Evolutionary conservation across 129 eudicot genomes (phyloP), one percentile per base, ranked within the genome.

Genomic region (Chrysanthemum seticuspe): DNA sequence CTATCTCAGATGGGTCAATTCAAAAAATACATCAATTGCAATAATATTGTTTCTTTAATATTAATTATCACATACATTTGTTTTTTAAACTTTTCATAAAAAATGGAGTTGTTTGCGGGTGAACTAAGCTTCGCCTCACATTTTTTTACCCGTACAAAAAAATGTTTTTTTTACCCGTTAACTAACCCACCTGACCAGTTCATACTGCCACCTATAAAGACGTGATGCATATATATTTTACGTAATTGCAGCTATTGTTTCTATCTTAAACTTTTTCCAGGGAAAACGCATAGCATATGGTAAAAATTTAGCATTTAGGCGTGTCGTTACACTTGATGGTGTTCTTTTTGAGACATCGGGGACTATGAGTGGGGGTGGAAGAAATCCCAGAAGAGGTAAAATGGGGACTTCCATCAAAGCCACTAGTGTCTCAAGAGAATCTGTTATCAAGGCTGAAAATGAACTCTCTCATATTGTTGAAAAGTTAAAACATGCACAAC

Each of bases 351-450:
- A 90, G 81, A 88, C 79, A 76, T 86, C 99, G 19, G 99, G 99
- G 36, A 94, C 99, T 2, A 95, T 90, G 97, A 86, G 89, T 85
- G 99, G 99, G 68, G 99, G 99, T 34, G 99, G 97, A 54, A 76
- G 83, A 71, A 84, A 79, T 62, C 99, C 99, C 10, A 89, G 97
- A 54, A 97, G 99, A 10, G 99, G 99, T 47, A 95, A 88, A 66
- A 95, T 95, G 96, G 96, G 96, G 2, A 88, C 89, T 45, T 86
- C 96, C 56, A 86, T 90, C 44, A 87, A 87, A 80, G 89, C 91
- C 68, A 76, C 89, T 57, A 90, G 91, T 70, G 91, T 90, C 60
- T 86, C 97, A n/a, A 74, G 84, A 67, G 99, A 90, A 70, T 84
- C 89, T 59, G 49, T 95, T 65, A 77, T 88, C 6, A 76, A 78